Evolutionary conservation across 2,329 filamentous ascomycete species (phyloP), one percentile per base, ranked within the genome.

Genomic region (Fusarium sp.): DNA sequence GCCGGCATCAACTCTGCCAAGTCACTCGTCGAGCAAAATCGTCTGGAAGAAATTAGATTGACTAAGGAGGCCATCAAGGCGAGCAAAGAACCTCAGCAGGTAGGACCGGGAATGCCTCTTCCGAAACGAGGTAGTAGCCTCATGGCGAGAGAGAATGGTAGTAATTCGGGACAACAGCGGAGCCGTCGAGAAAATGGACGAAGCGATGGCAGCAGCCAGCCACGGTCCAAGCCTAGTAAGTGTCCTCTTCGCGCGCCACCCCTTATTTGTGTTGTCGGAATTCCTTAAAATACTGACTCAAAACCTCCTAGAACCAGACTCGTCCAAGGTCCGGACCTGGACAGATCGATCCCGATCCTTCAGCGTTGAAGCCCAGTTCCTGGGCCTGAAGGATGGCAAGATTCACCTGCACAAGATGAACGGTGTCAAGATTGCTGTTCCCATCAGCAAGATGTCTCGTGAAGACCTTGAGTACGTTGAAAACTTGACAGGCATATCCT

Each of bases 321-420:
- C 91, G 16, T 86, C 89, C 62, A 97, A 96, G 84, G 90, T 97
- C 35, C 92, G 96, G 73, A 95, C 92, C 4, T 99, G 96, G 96
- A 98, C 95, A 35, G 96, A 99, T 83, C 91, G 96, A 76, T 94
- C 94, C 38, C 96, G 96, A 78, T 96, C 95, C 1, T 99, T 99
- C 85, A 98, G 94, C 77, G 96, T 99, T 64, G 96, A 98, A 76
- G 96, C 96, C 18, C 94, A 99, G 81, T 99, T 98, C 80, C 90
- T 99, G 61, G 96, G 95, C 31, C 89, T 98, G 62, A 94, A 94
- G 81, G 96, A 98, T 80, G 94, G 95, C 73, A 98, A 98, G 83
- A 97, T 99, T 75, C 97, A 99, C 83, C 87, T 99, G 24, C 96
- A 99, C 86, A 99, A 99, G 85, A 89, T 94, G 84, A 99, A 99